A percentile compares a stretch with the other conserved stretches of the same genome.
Conservation (phyloP, 1,284 basidiomycete species). For the Trichosporon sp. region DNA sequence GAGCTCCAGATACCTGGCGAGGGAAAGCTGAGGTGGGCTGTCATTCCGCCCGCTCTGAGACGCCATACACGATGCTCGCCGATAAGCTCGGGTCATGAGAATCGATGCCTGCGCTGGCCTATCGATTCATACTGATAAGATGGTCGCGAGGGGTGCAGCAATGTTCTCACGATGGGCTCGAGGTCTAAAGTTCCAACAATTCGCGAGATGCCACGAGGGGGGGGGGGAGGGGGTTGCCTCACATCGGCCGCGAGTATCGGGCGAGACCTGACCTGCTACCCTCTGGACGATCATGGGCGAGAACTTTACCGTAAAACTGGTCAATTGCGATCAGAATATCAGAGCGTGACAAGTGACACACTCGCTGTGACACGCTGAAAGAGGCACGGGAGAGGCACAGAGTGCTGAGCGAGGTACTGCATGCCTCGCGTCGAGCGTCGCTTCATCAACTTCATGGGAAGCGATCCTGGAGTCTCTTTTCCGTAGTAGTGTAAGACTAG, state of each 20-base stretch:
- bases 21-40: no score
- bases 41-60: no score
- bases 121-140: no score
- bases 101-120: not conserved
- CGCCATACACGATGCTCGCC: not conserved
- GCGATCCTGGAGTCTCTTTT: not conserved
- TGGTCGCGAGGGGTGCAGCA: not conserved
- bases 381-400: not conserved
- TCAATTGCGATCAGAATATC: not conserved
- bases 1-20: no score
- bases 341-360: conserved; percentile 1
- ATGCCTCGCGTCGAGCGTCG: not conserved
- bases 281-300: not conserved
- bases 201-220: no score
- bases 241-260: not conserved
- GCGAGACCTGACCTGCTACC: not conserved
- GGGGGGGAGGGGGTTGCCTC: not conserved
- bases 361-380: not conserved
- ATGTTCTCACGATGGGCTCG: conserved; percentile 6
- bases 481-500: not conserved
- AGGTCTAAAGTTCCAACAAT: no score
- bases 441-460: not conserved
- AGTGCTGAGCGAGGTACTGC: not conserved
- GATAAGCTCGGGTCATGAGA: not conserved
- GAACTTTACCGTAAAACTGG: not conserved